Base-by-base conservation (phyloP, 306 rosid species). In the Trichosanthes cucumerina region DNA sequence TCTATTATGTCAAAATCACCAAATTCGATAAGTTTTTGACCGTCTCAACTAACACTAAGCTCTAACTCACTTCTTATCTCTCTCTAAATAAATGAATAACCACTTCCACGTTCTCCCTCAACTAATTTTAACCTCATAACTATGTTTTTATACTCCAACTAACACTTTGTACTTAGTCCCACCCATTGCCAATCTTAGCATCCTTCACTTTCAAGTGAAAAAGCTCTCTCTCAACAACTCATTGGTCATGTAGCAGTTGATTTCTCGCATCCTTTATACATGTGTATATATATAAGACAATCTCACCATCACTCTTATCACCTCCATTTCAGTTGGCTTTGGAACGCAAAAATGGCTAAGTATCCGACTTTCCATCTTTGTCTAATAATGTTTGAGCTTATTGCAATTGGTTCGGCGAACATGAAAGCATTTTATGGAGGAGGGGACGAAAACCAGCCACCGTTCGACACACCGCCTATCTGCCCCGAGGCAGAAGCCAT, bases 401-500 rank as follows among this genome's bases (percentile, higher is more conserved):
- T 16, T 8, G 41, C 59, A 14, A 3, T 72, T 9, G 8, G 26
- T 4, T 72, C 43, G 8, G 77, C 58, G 0, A 46, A 71, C 58
- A 15, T 49, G 41, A 18, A 47, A 72, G 23, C 59, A 2, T 47
- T 59, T 0, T 72, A 46, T 28, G 77, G 77, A 28, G 77, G 52
- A 44, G 77, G 77, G 54, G 6, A 70, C 1, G 76, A 72, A 14
- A 72, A 68, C 54, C 87, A 86, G 80, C 60, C 86, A 39, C 79
- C 83, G 57, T 76, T 13, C 47, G 82, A 43, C 52, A 43, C 82
- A 13, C 87, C 87, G 79, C 85, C 80, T 65, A 39, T 52, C 31
- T 95, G 96, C 81, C 92, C 96, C 0, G 90, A 86, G 73, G 97
- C 96, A 2, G 97, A 89, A 79, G 82, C 88, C 66, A 85, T 89